Base-by-base conservation (phyloP, 73 alveolate genomes). In the Durusdinium trenchii region DNA sequence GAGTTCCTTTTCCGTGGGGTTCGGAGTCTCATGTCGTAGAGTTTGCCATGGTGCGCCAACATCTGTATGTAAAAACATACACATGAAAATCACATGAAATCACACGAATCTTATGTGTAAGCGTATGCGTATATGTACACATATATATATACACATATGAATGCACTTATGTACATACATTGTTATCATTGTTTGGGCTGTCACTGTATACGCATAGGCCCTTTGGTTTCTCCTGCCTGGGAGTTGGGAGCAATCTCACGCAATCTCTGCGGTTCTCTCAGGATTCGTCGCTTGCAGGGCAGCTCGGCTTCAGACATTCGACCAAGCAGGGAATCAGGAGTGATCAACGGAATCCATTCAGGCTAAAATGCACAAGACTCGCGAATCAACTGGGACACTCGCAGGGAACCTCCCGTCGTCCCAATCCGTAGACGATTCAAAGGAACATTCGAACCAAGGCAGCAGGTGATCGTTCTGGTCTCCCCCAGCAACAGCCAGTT, bases 201-300 rank as follows among this genome's bases (percentile, higher is more conserved):
- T 12, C 73, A 60, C 73, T 16, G 69, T 23, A 1, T 60, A 23
- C 30, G 7, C 30, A 32, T 32, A 60, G 18, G 73, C 30, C 30
- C n/a, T n/a, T n/a, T 60, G 1, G 73, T 60, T 60, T 2, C 30
- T 60, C 73, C 7, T 23, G 18, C 30, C 73, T 2, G 73, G 73
- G n/a, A 1, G 30, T 32, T 23, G 73, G n/a, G 69, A 23, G 69
- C 23, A 57, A 23, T 23, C 69, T 57, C 69, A 57, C n/a, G 3
- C 18, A 60, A 32, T 32, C 73, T 0, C 73, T 60, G 73, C n/a
- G 7, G 4, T 23, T 60, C n/a, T 60, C 73, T 60, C 4, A 78
- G 89, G 89, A 78, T 46, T 78, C 89, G 89, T 38, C 89, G 89
- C 46, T 78, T 78, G 89, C 89, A 78, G 89, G 89, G 86, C 54